Evolutionary conservation across 768 basidiomycete genomes (phyloP).

Genomic region (Kwoniella dendrophila): DNA sequence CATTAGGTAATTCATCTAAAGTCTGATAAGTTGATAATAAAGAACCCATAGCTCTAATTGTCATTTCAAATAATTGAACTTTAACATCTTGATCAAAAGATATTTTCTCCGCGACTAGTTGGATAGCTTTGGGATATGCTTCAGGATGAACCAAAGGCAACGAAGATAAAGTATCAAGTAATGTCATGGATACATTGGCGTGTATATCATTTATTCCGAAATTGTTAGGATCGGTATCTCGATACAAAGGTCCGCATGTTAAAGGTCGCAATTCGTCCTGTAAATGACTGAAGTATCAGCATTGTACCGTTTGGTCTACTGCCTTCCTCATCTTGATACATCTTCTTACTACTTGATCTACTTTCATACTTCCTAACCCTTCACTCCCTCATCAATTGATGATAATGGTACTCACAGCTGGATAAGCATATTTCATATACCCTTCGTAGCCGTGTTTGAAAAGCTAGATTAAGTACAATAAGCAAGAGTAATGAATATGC

Average conservation of each 20-base stretch:
- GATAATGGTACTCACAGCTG: conserved; percentile 29
- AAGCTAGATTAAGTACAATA: conserved; percentile 60
- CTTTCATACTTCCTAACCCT: too few relatives aligned
- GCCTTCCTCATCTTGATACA: too few relatives aligned
- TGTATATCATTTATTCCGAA: conserved; percentile 86
- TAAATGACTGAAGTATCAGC: not conserved
- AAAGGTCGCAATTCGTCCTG: conserved; percentile 76
- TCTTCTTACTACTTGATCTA: too few relatives aligned
- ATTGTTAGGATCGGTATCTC: conserved; percentile 61
- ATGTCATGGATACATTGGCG: conserved; percentile 76
- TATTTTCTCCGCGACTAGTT: conserved; percentile 76
- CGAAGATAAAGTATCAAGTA: conserved; percentile 72
- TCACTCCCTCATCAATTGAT: not conserved
- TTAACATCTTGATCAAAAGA: conserved; percentile 91
- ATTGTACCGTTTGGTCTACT: too few relatives aligned
- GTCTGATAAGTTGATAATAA: conserved; percentile 59
- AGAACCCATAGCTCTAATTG: conserved; percentile 89
- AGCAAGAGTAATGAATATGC: too few relatives aligned
- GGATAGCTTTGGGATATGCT: conserved; percentile 83
- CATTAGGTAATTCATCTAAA: conserved; percentile 38
- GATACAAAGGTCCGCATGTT: conserved; percentile 63
- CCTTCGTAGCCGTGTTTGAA: conserved; percentile 89
- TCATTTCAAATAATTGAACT: conserved; percentile 98
- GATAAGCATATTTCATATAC: conserved; percentile 74
- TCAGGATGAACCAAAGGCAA: conserved; percentile 73